Percentiles rank a stretch among this genome's conserved stretches.
These are phyloP conservation scores for Herpetospermum pedunculosum DNA, from an alignment of 306 rosid species.

Conservation along the genomic window DNA sequence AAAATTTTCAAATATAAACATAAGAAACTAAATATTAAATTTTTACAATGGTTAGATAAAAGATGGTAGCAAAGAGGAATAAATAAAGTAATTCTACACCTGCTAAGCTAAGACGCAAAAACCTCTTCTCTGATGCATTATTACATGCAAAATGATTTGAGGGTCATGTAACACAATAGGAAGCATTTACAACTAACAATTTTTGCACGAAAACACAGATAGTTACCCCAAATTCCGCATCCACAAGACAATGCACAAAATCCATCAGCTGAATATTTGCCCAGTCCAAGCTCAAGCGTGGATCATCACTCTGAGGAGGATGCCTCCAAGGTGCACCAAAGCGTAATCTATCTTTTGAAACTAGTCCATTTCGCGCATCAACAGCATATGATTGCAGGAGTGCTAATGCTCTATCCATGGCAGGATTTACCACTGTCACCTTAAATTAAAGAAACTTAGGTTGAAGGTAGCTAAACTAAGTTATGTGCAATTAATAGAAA, in stretches of 20 bases:
- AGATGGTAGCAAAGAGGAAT: background rate
- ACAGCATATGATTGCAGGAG: constrained; percentile 62
- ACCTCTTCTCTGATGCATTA: background rate
- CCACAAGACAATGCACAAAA: constrained; percentile 60
- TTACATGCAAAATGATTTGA: background rate
- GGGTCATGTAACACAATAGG: background rate
- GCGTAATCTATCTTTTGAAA: constrained; percentile 61
- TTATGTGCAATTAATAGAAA: background rate
- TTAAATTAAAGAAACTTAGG: constrained; percentile 24
- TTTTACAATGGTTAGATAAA: background rate
- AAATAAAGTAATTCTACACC: background rate
- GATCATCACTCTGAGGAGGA: constrained; percentile 59
- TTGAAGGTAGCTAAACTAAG: constrained; percentile 9
- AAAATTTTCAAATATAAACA: background rate
- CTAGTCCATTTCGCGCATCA: constrained; percentile 48
- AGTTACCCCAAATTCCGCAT: constrained; percentile 79
- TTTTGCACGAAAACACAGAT: background rate
- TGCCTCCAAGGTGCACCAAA: constrained; percentile 99
- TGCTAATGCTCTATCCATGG: constrained; percentile 74
- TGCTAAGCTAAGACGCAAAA: background rate
- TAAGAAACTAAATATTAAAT: background rate
- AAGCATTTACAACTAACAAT: constrained; percentile 8
- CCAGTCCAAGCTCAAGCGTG: constrained; percentile 49
- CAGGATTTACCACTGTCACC: constrained; percentile 82
- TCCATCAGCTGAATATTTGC: constrained; percentile 89